phyloP scores from a whole-genome alignment of 2,329 filamentous ascomycete species.

The Sclerotinia glacialis region DNA sequence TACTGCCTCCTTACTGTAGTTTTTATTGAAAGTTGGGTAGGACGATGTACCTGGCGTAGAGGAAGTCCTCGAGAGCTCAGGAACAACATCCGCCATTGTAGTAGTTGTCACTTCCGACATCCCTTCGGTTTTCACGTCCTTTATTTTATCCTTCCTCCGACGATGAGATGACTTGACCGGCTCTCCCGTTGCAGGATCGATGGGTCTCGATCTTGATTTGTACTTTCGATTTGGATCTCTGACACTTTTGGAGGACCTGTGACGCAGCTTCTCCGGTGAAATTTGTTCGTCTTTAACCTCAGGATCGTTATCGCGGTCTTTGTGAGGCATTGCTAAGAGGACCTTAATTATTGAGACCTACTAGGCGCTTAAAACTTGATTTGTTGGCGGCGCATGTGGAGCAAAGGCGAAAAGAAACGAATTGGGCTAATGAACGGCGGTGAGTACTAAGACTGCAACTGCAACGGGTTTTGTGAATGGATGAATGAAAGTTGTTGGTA shows the following conservation, averaged over 20 bases:
- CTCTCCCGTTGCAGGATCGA: conserved; percentile 39
- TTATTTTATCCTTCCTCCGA: conserved; percentile 35
- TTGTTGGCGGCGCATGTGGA: conserved; percentile 24
- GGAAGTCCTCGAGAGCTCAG: conserved; percentile 44
- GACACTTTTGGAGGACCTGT: conserved; percentile 35
- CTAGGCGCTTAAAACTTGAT: conserved; percentile 24
- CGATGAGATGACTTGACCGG: conserved; percentile 35
- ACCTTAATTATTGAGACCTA: conserved; percentile 10
- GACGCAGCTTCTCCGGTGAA: conserved; percentile 33
- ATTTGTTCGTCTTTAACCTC: conserved; percentile 33
- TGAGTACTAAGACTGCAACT: conserved; percentile 19
- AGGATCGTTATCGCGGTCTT: conserved; percentile 30
- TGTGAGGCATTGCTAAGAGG: conserved; percentile 23
- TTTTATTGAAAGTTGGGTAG: conserved; percentile 84
- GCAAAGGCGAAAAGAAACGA: conserved; percentile 10
- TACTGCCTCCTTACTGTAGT: conserved; percentile 84
- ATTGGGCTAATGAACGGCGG: conserved; percentile 20
- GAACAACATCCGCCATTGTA: conserved; percentile 49
- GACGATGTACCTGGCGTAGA: conserved; percentile 38
- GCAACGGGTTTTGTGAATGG: conserved; percentile 1
- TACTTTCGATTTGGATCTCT: conserved; percentile 38
- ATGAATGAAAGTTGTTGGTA: neutral
- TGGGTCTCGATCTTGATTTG: conserved; percentile 37
- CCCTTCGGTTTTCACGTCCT: conserved; percentile 25
- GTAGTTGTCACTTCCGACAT: conserved; percentile 32